Evolutionary conservation across 192 early-diverging fungal species (phyloP).

Genomic region (Lunasporangiospora selenospora): DNA sequence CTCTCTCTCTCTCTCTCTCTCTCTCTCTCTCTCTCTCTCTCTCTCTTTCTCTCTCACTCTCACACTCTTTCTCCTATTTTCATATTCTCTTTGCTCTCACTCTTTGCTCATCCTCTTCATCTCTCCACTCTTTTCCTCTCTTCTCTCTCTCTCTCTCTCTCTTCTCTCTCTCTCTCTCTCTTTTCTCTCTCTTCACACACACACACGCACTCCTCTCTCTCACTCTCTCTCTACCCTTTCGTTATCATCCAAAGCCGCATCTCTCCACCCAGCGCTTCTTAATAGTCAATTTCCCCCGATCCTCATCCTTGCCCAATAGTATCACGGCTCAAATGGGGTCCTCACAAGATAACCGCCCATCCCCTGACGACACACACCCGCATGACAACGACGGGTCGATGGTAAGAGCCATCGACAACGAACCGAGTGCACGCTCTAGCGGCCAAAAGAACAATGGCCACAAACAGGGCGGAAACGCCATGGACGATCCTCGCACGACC

Average conservation of each 20-base stretch:
- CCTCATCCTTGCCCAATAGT: too few species aligned
- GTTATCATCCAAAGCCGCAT: too few species aligned
- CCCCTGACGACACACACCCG: background rate
- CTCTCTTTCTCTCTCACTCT: background rate
- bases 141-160: background rate
- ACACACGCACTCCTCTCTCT: slow-evolving; percentile 1
- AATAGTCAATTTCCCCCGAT: too few species aligned
- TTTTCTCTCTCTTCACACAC: background rate
- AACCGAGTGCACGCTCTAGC: background rate
- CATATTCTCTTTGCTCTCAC: background rate
- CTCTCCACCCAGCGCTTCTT: too few species aligned
- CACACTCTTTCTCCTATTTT: background rate
- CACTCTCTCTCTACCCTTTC: too few species aligned
- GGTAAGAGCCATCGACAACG: background rate
- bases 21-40: background rate
- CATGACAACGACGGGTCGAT: background rate
- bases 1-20: background rate
- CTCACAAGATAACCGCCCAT: background rate
- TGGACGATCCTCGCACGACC: too few species aligned
- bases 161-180: background rate
- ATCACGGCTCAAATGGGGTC: too few species aligned
- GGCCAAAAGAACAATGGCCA: too few species aligned
- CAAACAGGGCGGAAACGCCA: too few species aligned
- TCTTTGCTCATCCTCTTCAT: background rate
- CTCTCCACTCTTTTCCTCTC: background rate